Percentiles rank a stretch among this genome's conserved stretches.
Conservation (phyloP, 371 early-diverging fungal species). For the Capillidium rhysosporum region DNA sequence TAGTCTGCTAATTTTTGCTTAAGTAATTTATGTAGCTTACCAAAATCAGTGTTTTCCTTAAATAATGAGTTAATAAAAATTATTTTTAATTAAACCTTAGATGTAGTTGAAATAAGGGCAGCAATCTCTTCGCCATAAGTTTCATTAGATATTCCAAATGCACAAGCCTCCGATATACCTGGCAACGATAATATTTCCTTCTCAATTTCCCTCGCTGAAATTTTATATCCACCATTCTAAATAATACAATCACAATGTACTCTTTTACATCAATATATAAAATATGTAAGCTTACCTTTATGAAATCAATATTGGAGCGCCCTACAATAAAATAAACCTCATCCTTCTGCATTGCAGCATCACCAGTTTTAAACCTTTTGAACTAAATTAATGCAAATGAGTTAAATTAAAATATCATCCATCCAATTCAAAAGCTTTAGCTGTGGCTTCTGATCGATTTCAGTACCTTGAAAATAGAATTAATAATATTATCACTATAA, state of each 20-base stretch:
- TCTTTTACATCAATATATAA: not conserved
- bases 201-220: constrained; percentile 70
- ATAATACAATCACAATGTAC: too few relatives aligned
- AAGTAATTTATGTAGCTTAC: too few relatives aligned
- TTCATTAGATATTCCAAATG: constrained; percentile 48
- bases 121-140: constrained; percentile 60
- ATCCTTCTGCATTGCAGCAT: constrained; percentile 31
- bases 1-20: constrained; percentile 34
- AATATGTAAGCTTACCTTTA: constrained; percentile 27
- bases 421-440: constrained; percentile 38
- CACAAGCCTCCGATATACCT: constrained; percentile 41
- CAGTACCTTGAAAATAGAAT: constrained; percentile 26
- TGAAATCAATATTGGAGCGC: constrained; percentile 59
- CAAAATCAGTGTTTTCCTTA: too few relatives aligned
- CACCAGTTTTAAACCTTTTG: constrained; percentile 66
- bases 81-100: constrained; percentile 9
- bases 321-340: constrained; percentile 54
- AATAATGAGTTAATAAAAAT: too few relatives aligned
- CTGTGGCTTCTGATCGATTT: constrained; percentile 49
- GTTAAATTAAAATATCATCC: constrained; percentile 27
- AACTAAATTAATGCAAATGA: not conserved
- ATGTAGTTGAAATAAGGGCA: constrained; percentile 17
- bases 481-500: not conserved
- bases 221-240: constrained; percentile 64
- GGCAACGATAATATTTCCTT: constrained; percentile 42